phyloP scores from a whole-genome alignment of 495 filamentous ascomycete genomes.

The Clohesyomyces aquaticus region DNA sequence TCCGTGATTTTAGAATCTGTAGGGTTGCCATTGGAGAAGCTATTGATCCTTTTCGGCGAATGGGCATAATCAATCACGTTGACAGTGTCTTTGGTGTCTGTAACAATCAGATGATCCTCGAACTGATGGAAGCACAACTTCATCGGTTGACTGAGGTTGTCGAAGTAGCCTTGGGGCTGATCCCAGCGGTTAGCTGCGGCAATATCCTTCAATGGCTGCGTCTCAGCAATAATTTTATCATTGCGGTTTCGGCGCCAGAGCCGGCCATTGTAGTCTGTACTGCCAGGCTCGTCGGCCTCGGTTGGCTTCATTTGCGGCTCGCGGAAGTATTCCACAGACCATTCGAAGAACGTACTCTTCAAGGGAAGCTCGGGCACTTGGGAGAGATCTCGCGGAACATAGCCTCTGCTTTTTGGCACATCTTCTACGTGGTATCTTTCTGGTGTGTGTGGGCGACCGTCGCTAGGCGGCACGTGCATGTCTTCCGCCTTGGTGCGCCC shows the following conservation, averaged over 20 bases:
- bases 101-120: conserved; percentile 92
- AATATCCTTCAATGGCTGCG: conserved; percentile 87
- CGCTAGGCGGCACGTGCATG: conserved; percentile 76
- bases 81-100: conserved; percentile 82
- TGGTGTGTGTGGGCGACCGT: conserved; percentile 65
- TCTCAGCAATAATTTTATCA: conserved; percentile 85
- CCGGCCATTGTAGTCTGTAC: conserved; percentile 93
- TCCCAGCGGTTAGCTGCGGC: conserved; percentile 86
- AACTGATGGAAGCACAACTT: conserved; percentile 98
- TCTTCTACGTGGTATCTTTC: conserved; percentile 72
- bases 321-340: conserved; percentile 97
- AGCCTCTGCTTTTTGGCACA: conserved; percentile 74
- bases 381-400: conserved; percentile 61
- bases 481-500: conserved; percentile 61
- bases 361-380: conserved; percentile 69
- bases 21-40: conserved; percentile 94
- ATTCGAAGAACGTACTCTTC: conserved; percentile 83
- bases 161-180: conserved; percentile 72
- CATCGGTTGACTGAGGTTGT: conserved; percentile 82
- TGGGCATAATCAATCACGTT: conserved; percentile 93
- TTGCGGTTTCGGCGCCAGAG: conserved; percentile 93
- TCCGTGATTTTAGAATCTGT: conserved; percentile 89
- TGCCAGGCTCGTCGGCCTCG: conserved; percentile 94
- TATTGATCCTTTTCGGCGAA: conserved; percentile 64
- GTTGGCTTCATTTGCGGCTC: conserved; percentile 98